Evolutionary conservation across 2,329 filamentous ascomycete genomes (phyloP).

Genomic region (Pseudopyricularia cyperi): DNA sequence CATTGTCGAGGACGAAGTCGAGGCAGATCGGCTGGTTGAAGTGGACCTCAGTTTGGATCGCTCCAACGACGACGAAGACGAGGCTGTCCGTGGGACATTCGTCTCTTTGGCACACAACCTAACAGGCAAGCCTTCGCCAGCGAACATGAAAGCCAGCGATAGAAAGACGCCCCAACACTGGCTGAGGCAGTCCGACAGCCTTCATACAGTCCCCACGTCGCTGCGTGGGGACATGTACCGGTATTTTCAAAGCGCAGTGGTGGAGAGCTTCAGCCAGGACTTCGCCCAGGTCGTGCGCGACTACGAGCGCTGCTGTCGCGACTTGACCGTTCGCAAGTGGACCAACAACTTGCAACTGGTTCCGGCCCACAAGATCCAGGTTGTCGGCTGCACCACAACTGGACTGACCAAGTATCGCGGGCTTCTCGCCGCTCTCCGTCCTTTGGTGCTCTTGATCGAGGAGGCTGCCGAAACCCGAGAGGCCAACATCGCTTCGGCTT

Average conservation of each 20-base stretch:
- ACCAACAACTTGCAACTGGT: constrained; percentile 38
- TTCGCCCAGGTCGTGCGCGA: constrained; percentile 22
- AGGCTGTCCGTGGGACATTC: constrained; percentile 29
- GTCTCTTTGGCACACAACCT: constrained; percentile 27
- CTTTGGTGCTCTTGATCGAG: constrained; percentile 61
- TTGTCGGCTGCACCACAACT: constrained; percentile 62
- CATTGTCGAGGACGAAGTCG: constrained; percentile 39
- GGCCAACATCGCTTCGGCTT: constrained; percentile 38
- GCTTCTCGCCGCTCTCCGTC: constrained; percentile 51
- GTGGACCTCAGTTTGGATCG: constrained; percentile 26
- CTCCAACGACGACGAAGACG: constrained; percentile 20
- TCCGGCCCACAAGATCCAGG: constrained; percentile 22
- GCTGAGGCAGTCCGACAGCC: constrained; percentile 24
- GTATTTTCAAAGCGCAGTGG: constrained; percentile 41
- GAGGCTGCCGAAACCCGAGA: constrained; percentile 69
- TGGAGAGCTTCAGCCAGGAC: constrained; percentile 28
- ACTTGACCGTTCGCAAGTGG: constrained; percentile 44
- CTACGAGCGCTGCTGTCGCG: constrained; percentile 19
- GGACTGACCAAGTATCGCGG: constrained; percentile 69
- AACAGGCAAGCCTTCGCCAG: constrained; percentile 16
- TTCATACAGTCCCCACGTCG: constrained; percentile 44
- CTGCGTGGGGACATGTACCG: constrained; percentile 55
- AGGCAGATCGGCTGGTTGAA: constrained; percentile 29
- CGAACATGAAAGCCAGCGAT: constrained; percentile 6
- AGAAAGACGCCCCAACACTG: constrained; percentile 6